phyloP scores from a whole-genome alignment of 2,329 filamentous ascomycete species.

The Samsoniella hepiali region DNA sequence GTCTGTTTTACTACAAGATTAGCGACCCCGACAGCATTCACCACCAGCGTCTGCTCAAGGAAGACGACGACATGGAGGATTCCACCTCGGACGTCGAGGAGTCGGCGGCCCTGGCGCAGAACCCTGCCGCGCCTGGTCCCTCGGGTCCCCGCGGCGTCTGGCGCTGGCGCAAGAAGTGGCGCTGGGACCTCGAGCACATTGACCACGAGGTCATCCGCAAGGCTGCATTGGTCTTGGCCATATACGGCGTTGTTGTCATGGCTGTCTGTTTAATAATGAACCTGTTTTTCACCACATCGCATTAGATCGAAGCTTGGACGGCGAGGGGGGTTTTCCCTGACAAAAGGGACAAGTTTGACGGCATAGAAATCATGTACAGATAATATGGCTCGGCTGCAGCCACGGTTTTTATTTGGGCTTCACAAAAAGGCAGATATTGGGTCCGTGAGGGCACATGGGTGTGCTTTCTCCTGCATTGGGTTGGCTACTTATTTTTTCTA shows the following conservation, averaged over 20 bases:
- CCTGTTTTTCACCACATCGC: constrained; percentile 68
- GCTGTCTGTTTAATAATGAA: constrained; percentile 82
- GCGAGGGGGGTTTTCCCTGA: background rate
- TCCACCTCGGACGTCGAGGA: constrained; percentile 51
- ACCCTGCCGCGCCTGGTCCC: constrained; percentile 40
- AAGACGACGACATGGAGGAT: constrained; percentile 80
- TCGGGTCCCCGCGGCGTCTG: constrained; percentile 35
- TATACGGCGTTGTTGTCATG: constrained; percentile 89
- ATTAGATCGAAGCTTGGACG: constrained; percentile 39
- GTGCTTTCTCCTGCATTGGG: background rate
- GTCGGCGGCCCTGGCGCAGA: constrained; percentile 41
- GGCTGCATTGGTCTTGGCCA: constrained; percentile 68
- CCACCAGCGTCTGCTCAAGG: constrained; percentile 83
- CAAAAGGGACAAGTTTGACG: background rate
- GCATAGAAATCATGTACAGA: constrained; percentile 5
- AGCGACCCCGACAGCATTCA: constrained; percentile 82
- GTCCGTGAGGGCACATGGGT: background rate
- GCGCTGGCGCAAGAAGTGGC: constrained; percentile 55
- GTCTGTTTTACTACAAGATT: constrained; percentile 98
- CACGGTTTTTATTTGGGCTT: background rate
- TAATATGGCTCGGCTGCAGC: background rate
- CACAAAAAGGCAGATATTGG: no score
- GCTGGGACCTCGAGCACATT: constrained; percentile 61
- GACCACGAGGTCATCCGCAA: constrained; percentile 65
- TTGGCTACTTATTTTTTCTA: background rate